These are phyloP conservation scores for Rhynchosporium agropyri DNA, from an alignment of 2,329 filamentous ascomycete species.

Conservation along the genomic window DNA sequence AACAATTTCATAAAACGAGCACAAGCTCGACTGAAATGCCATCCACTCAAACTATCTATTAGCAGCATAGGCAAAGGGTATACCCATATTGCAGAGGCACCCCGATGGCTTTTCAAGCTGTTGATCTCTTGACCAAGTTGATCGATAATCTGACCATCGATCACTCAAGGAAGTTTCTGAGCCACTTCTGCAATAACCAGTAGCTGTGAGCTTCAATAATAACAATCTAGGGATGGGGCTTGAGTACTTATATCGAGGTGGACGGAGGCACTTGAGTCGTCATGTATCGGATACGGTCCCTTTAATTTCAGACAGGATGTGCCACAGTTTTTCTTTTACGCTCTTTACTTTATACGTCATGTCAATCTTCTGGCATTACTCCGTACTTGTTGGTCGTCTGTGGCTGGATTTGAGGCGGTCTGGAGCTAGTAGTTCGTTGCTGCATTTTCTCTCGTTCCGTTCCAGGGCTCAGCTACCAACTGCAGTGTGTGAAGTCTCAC, in stretches of 20 bases:
- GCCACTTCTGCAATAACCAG: slow-evolving; percentile 28
- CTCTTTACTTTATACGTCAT: no score
- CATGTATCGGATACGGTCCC: no score
- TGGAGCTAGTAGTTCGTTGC: no score
- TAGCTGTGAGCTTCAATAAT: slow-evolving; percentile 24
- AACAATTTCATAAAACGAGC: slow-evolving; percentile 36
- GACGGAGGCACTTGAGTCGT: neutral
- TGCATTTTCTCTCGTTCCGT: no score
- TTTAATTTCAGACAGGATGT: no score
- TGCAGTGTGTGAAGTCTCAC: no score
- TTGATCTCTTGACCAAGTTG: slow-evolving; percentile 26
- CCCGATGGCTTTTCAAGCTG: slow-evolving; percentile 25
- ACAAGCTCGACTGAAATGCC: neutral
- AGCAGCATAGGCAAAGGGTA: slow-evolving; percentile 14
- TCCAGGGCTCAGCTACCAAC: no score
- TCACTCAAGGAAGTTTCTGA: slow-evolving; percentile 30
- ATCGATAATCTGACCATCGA: slow-evolving; percentile 32
- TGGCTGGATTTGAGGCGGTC: no score
- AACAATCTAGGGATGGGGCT: neutral
- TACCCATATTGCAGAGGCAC: slow-evolving; percentile 27
- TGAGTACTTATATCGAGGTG: neutral
- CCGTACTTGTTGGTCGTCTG: no score
- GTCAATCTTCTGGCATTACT: no score
- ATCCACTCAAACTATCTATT: neutral
- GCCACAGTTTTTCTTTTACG: no score